A percentile compares a stretch with the other conserved stretches of the same genome.
phyloP scores from a whole-genome alignment of 2,329 filamentous ascomycete species.

The Fusarium euwallaceae region DNA sequence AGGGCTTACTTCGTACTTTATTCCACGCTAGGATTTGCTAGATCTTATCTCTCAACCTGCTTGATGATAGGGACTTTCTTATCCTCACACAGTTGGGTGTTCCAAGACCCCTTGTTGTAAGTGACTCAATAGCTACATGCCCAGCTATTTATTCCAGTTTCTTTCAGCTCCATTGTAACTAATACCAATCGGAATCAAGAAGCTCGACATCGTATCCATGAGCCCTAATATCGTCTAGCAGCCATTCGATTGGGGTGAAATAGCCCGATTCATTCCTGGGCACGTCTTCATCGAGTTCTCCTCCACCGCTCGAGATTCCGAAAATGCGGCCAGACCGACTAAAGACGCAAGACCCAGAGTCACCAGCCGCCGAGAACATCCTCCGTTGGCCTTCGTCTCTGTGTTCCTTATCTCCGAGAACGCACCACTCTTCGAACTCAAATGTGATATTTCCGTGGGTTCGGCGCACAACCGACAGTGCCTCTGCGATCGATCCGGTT shows the following conservation, averaged over 20 bases:
- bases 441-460: not conserved
- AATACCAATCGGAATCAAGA: not conserved
- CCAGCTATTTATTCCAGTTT: not conserved
- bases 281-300: too few species aligned
- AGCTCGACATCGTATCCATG: conserved; percentile 15
- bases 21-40: not conserved
- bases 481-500: not conserved
- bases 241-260: conserved; percentile 22
- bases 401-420: not conserved
- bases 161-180: not conserved
- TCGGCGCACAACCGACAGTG: not conserved
- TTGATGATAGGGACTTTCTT: not conserved
- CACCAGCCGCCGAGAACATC: not conserved
- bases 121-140: not conserved
- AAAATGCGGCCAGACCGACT: not conserved
- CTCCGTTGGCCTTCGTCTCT: too few species aligned
- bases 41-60: not conserved
- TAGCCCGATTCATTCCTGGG: not conserved
- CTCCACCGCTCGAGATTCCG: conserved; percentile 2
- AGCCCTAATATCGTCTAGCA: conserved; percentile 11
- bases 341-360: conserved; percentile 15
- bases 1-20: not conserved
- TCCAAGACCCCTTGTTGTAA: not conserved
- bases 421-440: conserved; percentile 18
- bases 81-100: not conserved